Evolutionary conservation across 164 flowering plant species (phyloP).

Genomic region (Brasenia schreberi): DNA sequence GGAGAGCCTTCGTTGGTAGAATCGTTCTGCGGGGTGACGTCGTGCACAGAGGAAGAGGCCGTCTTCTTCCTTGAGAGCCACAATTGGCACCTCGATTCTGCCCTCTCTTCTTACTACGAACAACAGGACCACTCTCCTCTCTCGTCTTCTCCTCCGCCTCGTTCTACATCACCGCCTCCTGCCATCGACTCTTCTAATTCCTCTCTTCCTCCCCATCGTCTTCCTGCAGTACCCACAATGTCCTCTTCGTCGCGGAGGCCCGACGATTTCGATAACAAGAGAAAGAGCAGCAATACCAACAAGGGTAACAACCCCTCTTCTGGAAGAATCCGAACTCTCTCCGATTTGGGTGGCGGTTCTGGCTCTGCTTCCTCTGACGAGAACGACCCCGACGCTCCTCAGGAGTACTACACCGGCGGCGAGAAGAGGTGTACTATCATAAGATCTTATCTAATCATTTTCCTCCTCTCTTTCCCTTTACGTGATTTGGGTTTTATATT

Average conservation of each 20-base stretch:
- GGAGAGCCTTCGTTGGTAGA: constrained; percentile 3
- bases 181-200: neutral
- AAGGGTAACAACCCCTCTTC: constrained; percentile 55
- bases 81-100: constrained; percentile 16
- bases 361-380: constrained; percentile 40
- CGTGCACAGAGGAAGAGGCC: constrained; percentile 13
- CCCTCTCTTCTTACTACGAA: constrained; percentile 12
- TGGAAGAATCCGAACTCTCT: constrained; percentile 57
- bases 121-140: constrained; percentile 1
- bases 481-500: too few relatives aligned
- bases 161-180: neutral
- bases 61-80: constrained; percentile 13
- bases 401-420: constrained; percentile 89
- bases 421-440: constrained; percentile 54
- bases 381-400: constrained; percentile 67
- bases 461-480: neutral
- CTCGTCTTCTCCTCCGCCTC: neutral
- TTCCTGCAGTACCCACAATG: constrained; percentile 19
- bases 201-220: neutral
- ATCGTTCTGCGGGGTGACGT: constrained; percentile 12
- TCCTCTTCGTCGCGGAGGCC: constrained; percentile 21
- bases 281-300: neutral
- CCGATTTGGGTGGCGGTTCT: constrained; percentile 61
- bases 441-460: neutral
- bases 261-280: neutral